These are phyloP conservation scores for Talaromyces albobiverticillius DNA, from an alignment of 2,329 filamentous ascomycete species.

Conservation along the genomic window DNA sequence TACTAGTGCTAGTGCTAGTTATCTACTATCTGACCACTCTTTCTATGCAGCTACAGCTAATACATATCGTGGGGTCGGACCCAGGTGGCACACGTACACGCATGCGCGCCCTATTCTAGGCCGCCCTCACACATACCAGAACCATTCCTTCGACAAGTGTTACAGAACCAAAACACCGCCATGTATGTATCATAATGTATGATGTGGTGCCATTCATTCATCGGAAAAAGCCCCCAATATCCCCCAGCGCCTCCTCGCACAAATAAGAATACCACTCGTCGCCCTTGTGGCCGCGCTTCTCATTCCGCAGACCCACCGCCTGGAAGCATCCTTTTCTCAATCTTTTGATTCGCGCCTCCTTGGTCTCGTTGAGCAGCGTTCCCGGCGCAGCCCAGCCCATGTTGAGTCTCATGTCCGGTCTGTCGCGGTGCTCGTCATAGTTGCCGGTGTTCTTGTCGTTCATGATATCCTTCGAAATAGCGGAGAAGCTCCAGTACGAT, in stretches of 20 bases:
- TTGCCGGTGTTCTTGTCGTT: conserved; percentile 8
- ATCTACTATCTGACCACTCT: no score
- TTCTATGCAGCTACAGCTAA: no score
- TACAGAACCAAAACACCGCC: no score
- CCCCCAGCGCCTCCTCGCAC: conserved; percentile 35
- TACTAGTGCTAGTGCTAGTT: no score
- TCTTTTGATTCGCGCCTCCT: conserved; percentile 31
- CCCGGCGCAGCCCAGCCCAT: conserved; percentile 14
- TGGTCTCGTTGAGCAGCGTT: conserved; percentile 28
- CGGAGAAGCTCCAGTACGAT: conserved; percentile 41
- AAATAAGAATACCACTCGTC: conserved; percentile 35
- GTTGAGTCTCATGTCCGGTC: not conserved
- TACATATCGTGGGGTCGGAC: no score
- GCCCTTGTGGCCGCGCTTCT: conserved; percentile 35
- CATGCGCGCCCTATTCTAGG: no score
- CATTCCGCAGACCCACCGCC: conserved; percentile 34
- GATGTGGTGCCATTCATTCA: no score
- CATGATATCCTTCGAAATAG: conserved; percentile 17
- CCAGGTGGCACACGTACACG: no score
- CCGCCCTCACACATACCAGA: no score
- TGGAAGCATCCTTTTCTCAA: conserved; percentile 36
- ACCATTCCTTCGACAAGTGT: no score
- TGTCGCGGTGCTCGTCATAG: conserved; percentile 5
- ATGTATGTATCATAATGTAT: no score
- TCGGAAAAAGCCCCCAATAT: conserved; percentile 17